These are phyloP conservation scores for Hibiscus mutabilis DNA, from an alignment of 345 rosid species.

Conservation along the genomic window DNA sequence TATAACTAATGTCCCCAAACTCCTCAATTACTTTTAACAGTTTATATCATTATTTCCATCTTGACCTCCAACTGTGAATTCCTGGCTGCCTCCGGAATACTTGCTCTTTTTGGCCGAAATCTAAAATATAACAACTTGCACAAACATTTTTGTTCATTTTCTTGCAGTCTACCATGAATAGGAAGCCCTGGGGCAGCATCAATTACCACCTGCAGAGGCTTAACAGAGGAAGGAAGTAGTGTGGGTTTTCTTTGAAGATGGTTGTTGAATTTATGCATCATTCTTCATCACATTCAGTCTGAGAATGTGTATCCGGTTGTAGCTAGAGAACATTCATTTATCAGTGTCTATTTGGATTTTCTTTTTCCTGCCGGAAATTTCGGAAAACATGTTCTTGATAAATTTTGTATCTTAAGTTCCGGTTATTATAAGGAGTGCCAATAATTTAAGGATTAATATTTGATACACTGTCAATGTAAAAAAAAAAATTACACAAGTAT, in stretches of 20 bases:
- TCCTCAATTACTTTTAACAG: background rate
- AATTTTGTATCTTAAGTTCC: background rate
- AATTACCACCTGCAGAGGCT: slow-evolving; percentile 90
- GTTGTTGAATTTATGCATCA: background rate
- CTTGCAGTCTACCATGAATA: slow-evolving; percentile 48
- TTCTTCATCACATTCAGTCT: background rate
- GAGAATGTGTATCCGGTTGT: background rate
- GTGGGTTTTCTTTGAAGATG: background rate
- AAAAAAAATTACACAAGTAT: no score
- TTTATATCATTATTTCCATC: background rate
- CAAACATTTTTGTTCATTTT: background rate
- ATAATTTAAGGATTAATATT: no score
- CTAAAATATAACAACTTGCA: background rate
- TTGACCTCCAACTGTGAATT: background rate
- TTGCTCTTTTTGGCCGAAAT: background rate
- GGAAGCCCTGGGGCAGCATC: slow-evolving; percentile 65
- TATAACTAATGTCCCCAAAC: background rate
- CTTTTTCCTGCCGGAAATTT: background rate
- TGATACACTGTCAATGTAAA: no score
- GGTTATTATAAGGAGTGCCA: background rate
- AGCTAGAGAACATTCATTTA: background rate
- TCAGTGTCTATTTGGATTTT: no score
- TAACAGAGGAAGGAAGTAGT: slow-evolving; percentile 57
- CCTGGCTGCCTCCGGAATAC: background rate
- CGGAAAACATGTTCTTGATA: background rate